These are phyloP conservation scores for Phallus indusiatus DNA, from an alignment of 768 basidiomycete species.

Conservation along the genomic window DNA sequence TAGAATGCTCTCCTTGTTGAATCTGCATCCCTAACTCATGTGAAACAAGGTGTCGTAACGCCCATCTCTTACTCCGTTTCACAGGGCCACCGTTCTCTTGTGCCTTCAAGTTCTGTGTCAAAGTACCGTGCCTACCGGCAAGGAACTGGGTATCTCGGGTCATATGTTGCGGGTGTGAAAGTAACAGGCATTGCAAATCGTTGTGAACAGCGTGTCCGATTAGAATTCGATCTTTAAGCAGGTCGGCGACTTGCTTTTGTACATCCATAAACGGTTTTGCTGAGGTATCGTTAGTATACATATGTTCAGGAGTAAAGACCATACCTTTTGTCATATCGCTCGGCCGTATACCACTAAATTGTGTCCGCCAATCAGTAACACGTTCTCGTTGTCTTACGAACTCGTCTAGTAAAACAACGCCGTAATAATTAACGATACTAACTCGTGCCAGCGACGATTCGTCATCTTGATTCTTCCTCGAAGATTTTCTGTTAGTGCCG, in stretches of 20 bases:
- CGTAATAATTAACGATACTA: conserved; percentile 83
- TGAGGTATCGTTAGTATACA: conserved; percentile 18
- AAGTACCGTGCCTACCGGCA: conserved; percentile 28
- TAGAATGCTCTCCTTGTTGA: conserved; percentile 84
- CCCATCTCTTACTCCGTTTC: conserved; percentile 52
- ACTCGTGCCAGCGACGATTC: conserved; percentile 86
- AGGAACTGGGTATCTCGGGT: conserved; percentile 65
- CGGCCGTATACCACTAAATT: conserved; percentile 76
- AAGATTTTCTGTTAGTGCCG: neutral
- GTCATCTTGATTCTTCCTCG: conserved; percentile 29
- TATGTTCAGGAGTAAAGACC: conserved; percentile 9
- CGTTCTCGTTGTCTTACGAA: conserved; percentile 81
- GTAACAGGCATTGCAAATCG: conserved; percentile 68
- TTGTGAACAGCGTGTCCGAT: conserved; percentile 90
- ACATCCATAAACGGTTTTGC: conserved; percentile 74
- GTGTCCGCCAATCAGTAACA: conserved; percentile 89
- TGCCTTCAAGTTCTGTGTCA: neutral
- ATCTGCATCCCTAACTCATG: conserved; percentile 74
- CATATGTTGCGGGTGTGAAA: conserved; percentile 56
- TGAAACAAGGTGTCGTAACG: conserved; percentile 69
- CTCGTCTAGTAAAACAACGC: conserved; percentile 68
- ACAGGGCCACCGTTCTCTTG: conserved; percentile 37
- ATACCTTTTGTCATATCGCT: conserved; percentile 63
- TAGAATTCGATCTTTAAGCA: conserved; percentile 70
- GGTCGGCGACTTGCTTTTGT: conserved; percentile 64